These are phyloP conservation scores for Psilocybe azurescens DNA, from an alignment of 768 basidiomycete genomes.

Conservation along the genomic window DNA sequence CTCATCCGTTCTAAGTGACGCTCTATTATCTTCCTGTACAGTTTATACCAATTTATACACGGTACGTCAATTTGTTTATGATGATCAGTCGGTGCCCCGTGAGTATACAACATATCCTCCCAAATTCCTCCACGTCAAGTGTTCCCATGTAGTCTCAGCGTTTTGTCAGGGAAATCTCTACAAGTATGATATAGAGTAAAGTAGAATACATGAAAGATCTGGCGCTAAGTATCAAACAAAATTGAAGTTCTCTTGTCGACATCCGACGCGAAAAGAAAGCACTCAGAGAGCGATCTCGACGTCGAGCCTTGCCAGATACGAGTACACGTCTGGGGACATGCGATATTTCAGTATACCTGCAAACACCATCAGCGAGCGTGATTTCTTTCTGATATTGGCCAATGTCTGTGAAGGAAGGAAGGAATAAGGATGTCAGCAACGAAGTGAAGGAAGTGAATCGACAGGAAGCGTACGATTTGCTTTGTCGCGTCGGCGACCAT, in stretches of 20 bases:
- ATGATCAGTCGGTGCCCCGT: not conserved
- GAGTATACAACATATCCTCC: not conserved
- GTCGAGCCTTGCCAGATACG: slow-evolving; percentile 83
- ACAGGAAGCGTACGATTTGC: slow-evolving; percentile 63
- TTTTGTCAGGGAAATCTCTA: not conserved
- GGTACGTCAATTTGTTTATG: not conserved
- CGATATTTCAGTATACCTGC: slow-evolving; percentile 88
- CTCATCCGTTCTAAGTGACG: not conserved
- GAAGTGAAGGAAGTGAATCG: not conserved
- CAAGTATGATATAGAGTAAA: not conserved
- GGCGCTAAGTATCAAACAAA: not conserved
- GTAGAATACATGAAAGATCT: not conserved
- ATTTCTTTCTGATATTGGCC: slow-evolving; percentile 73
- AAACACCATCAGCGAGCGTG: slow-evolving; percentile 86
- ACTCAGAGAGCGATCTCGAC: slow-evolving; percentile 82
- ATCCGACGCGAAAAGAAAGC: not conserved
- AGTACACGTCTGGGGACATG: slow-evolving; percentile 90
- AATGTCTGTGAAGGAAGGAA: slow-evolving; percentile 52
- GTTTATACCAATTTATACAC: not conserved
- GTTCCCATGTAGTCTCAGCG: not conserved
- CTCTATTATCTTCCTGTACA: not conserved
- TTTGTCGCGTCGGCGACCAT: slow-evolving; percentile 74
- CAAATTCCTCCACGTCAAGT: no score
- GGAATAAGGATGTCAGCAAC: slow-evolving; percentile 17
- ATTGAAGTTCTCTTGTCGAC: not conserved